Base-by-base conservation (phyloP, 108 stramenopile species). In the Craspedostauros australis region DNA sequence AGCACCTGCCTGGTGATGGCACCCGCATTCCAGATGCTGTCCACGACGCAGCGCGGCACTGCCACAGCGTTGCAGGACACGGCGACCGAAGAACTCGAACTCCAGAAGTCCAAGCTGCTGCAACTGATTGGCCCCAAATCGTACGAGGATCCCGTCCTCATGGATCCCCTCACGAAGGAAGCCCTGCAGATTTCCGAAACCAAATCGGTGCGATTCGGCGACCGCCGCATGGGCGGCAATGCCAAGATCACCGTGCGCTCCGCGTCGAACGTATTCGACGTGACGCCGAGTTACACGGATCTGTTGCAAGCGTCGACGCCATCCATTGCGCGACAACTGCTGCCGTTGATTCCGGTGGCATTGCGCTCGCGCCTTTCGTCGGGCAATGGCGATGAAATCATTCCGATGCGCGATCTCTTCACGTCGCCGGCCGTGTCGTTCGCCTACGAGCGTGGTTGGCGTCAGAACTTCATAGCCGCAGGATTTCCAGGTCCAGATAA, bases 361-460 rank as follows among this genome's bases (percentile, higher is more conserved):
- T 57, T 89, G 0, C 76, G 88, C 40, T 62, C 70, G 8, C 20
- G 32, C 19, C 64, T 76, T 60, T 73, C 59, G 8, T 47, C 54
- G 5, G 49, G 37, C 11, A 47, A 50, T 38, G 46, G 54, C 26
- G 60, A 68, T 34, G 45, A 59, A 42, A 61, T 40, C 36, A 26
- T 53, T 49, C 62, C 66, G 53, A 58, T 75, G 62, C 62, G 83
- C 59, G 88, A 92, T 64, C 68, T 90, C 50, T 97, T 97, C 55
- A 95, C 92, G 15, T 76, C 60, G 24, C 94, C 96, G 5, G 33
- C 80, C 4, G 88, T 93, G 9, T 86, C 87, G 1, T 92, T 79
- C 66, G 85, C 92, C 50, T 95, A 97, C 58, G 96, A 97, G 64
- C 70, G 92, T 8, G 96, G 96, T 32, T 97, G 94, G 94, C 57